These are phyloP conservation scores for Boletus tylopilopsis DNA, from an alignment of 768 basidiomycete species.

Conservation along the genomic window DNA sequence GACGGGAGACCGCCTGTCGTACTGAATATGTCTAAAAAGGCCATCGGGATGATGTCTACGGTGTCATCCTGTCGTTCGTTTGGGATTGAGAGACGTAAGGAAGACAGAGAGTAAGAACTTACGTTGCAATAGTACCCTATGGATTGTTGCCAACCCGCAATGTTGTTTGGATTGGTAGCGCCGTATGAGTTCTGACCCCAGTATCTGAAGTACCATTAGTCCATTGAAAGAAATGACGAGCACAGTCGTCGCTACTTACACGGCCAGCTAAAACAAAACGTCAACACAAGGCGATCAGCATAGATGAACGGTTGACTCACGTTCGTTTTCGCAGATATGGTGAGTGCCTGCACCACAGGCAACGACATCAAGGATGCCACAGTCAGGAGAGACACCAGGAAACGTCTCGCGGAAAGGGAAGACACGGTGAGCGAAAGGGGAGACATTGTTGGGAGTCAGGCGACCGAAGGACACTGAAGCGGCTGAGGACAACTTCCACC, in stretches of 20 bases:
- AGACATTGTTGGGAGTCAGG: neutral
- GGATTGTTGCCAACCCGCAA: constrained; percentile 30
- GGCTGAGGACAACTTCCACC: neutral
- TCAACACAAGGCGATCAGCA: neutral
- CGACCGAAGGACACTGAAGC: neutral
- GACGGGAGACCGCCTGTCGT: constrained; percentile 54
- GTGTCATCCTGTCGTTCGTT: constrained; percentile 41
- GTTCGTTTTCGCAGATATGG: constrained; percentile 17
- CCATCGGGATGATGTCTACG: constrained; percentile 57
- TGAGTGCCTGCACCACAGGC: constrained; percentile 12
- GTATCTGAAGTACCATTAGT: constrained; percentile 19
- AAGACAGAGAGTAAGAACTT: neutral
- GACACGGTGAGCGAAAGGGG: neutral
- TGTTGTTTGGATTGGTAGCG: constrained; percentile 27
- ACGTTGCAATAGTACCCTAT: constrained; percentile 34
- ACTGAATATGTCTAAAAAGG: constrained; percentile 60
- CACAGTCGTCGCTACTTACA: constrained; percentile 4
- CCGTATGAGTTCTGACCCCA: constrained; percentile 40
- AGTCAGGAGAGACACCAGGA: neutral
- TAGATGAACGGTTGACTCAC: constrained; percentile 7
- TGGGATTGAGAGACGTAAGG: neutral
- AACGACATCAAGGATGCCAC: neutral
- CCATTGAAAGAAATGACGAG: neutral
- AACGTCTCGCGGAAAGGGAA: too few species aligned
- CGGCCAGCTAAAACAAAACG: constrained; percentile 12